Evolutionary conservation across 2,329 filamentous ascomycete genomes (phyloP).

Genomic region (Fusarium sp.): DNA sequence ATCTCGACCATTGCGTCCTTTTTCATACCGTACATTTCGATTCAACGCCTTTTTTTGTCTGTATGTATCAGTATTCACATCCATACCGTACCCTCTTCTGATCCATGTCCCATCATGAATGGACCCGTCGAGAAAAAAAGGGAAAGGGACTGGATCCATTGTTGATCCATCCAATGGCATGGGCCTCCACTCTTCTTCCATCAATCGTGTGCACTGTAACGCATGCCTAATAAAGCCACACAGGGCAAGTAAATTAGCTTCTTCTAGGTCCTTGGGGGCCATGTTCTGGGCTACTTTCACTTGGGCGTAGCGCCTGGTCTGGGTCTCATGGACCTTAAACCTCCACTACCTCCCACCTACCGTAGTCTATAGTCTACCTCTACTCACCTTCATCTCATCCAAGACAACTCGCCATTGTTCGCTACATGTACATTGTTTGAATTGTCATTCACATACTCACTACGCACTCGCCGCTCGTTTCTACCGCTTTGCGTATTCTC

Average conservation of each 20-base stretch:
- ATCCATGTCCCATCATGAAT: constrained; percentile 14
- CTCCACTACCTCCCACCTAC: constrained; percentile 30
- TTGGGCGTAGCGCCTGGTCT: constrained; percentile 11
- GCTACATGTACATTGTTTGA: constrained; percentile 18
- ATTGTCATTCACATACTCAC: constrained; percentile 15
- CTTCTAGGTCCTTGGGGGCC: constrained; percentile 40
- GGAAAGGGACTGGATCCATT: constrained; percentile 32
- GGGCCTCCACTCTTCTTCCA: constrained; percentile 42
- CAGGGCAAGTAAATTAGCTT: constrained; percentile 44
- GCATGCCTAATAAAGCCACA: constrained; percentile 34
- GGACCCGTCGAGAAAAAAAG: constrained; percentile 32
- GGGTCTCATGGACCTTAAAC: constrained; percentile 30
- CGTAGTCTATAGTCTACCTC: neutral
- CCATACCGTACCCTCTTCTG: constrained; percentile 3
- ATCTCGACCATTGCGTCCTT: neutral
- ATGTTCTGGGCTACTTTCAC: constrained; percentile 14
- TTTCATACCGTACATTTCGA: constrained; percentile 10
- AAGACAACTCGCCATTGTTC: constrained; percentile 26
- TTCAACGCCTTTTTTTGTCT: constrained; percentile 11
- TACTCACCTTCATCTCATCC: constrained; percentile 20
- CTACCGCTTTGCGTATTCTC: constrained; percentile 2
- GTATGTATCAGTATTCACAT: neutral
- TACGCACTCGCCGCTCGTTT: constrained; percentile 17
- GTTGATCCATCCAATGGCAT: constrained; percentile 26
- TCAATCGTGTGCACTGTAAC: constrained; percentile 40